phyloP scores from a whole-genome alignment of 75 land plant species.

The Sequoiadendron giganteum region DNA sequence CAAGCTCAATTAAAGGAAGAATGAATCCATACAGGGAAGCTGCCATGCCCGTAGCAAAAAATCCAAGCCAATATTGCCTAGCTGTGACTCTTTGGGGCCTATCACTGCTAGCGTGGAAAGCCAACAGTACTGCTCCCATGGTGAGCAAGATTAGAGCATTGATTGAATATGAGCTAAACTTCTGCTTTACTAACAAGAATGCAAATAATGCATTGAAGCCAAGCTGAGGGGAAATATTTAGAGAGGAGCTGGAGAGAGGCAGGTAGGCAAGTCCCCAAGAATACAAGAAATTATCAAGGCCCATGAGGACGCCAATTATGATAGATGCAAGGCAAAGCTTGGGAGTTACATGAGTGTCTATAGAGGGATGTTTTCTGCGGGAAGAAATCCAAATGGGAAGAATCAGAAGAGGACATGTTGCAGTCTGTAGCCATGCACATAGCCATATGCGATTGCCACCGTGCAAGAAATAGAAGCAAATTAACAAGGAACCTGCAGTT shows the following conservation, averaged over 20 bases:
- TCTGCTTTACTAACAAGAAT: too few relatives aligned
- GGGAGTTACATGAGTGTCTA: background rate
- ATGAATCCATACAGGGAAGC: slow-evolving; percentile 26
- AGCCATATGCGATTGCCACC: slow-evolving; percentile 49
- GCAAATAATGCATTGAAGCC: slow-evolving; percentile 33
- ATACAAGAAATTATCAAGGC: slow-evolving; percentile 21
- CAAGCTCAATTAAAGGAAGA: slow-evolving; percentile 19
- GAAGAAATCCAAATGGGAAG: too few relatives aligned
- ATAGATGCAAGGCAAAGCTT: background rate
- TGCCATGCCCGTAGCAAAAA: slow-evolving; percentile 13
- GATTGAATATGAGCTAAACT: too few relatives aligned
- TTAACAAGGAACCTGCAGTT: slow-evolving; percentile 28
- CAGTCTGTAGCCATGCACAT: slow-evolving; percentile 33
- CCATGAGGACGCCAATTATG: slow-evolving; percentile 12
- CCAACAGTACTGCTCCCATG: slow-evolving; percentile 19
- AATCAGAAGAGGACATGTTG: slow-evolving; percentile 16
- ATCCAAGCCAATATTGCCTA: slow-evolving; percentile 20
- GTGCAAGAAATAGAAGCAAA: slow-evolving; percentile 1
- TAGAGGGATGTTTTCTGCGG: slow-evolving; percentile 47
- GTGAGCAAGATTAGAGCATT: too few relatives aligned
- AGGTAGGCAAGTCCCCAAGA: slow-evolving; percentile 12
- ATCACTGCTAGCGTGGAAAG: slow-evolving; percentile 14
- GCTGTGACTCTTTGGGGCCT: slow-evolving; percentile 10
- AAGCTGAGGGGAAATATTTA: slow-evolving; percentile 24
- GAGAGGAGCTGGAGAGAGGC: slow-evolving; percentile 17